Evolutionary conservation across 345 rosid genomes (phyloP), one percentile per base, ranked within the genome.

Genomic region (Laguncularia racemosa): DNA sequence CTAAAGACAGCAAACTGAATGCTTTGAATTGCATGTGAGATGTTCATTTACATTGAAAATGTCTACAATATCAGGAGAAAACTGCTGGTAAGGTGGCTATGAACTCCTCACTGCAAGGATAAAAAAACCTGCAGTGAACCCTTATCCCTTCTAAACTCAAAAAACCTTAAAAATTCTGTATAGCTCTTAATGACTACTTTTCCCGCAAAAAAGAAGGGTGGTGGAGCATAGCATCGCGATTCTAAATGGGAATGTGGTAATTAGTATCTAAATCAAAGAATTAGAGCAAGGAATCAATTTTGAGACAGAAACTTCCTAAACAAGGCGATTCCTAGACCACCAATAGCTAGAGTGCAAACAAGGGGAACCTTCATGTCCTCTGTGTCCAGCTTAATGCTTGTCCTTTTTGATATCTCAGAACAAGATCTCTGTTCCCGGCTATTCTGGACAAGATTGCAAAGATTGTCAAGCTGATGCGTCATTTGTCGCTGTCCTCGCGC

Each of bases 401-500:
- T 70, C 71, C 62, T 76, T 65, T 60, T 71, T 13, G 61, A 68
- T 68, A 70, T 74, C 49, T 48, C 79, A 68, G 62, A 72, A 20
- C 52, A 66, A 61, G 76, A 66, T 53, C 71, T 69, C 59, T 83
- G 81, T 38, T 76, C 78, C 52, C 65, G 17, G 67, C 55, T 76
- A 61, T 80, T 86, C 3, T 63, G 75, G 53, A 88, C 64, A 68
- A 95, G 78, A 59, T 56, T 85, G 69, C 74, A 71, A 46, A 95
- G 71, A 52, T 68, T 84, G 66, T 86, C 96, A 21, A 95, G 55
- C 75, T 71, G 86, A 65, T 77, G 85, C 80, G 81, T 77, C 53
- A 95, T 71, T 72, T 88, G 97, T 20, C 91, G 84, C 56, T 95
- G 96, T 58, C 86, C 92, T 33, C 85, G 73, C 12, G 76, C 60